Conservation (phyloP, 2,329 filamentous ascomycete species). For the Pseudogymnoascus sp. region DNA sequence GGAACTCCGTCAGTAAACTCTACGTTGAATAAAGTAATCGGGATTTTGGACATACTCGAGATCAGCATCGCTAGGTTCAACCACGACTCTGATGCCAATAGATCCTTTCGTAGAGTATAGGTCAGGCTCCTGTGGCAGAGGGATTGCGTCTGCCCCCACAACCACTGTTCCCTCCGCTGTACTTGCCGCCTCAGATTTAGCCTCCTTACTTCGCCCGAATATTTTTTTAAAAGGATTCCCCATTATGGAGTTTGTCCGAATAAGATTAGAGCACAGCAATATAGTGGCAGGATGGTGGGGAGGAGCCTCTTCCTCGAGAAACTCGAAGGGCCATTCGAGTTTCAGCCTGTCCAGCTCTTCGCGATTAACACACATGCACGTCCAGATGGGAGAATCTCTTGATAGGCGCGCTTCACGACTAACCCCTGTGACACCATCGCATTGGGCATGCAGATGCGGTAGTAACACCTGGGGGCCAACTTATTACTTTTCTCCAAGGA, state of each 20-base stretch:
- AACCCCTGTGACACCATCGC: not conserved
- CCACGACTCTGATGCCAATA: constrained; percentile 13
- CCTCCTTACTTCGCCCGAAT: not conserved
- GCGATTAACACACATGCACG: not conserved
- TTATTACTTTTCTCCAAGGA: not conserved
- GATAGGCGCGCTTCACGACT: not conserved
- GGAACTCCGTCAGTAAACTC: not conserved
- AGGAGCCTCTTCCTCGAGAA: not conserved
- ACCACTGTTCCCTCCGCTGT: not conserved
- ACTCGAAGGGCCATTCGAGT: not conserved
- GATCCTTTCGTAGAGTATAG: constrained; percentile 12
- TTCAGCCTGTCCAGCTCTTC: not conserved
- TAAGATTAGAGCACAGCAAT: not conserved
- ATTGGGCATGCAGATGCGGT: not conserved
- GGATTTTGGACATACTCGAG: constrained; percentile 10
- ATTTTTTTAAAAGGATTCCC: not conserved
- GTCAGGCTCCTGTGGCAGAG: not conserved
- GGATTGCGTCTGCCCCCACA: not conserved
- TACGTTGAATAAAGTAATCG: not conserved
- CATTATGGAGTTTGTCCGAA: not conserved
- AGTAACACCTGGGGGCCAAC: not conserved
- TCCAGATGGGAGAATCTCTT: not conserved
- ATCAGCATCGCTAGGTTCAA: constrained; percentile 7
- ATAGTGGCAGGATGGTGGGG: not conserved
- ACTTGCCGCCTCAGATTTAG: not conserved